Evolutionary conservation across 75 land plant genomes (phyloP).

Genomic region (Isoetes taiwanensis): DNA sequence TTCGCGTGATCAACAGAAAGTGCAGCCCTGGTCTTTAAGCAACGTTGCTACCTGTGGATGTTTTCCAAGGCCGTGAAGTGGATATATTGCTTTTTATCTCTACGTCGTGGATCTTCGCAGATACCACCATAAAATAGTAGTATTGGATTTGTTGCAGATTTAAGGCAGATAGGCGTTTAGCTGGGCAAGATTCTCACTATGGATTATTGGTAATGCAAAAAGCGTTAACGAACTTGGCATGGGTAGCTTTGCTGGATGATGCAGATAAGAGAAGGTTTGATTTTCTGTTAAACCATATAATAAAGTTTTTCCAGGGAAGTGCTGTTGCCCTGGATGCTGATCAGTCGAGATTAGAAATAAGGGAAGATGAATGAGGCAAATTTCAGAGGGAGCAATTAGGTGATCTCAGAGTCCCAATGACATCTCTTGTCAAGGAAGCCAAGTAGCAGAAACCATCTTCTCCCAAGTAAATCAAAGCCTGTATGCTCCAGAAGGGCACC

Average conservation of each 20-base stretch:
- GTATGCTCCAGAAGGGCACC: too few species aligned
- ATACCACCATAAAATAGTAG: conserved; percentile 4
- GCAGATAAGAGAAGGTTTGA: conserved; percentile 52
- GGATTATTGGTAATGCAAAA: conserved; percentile 82
- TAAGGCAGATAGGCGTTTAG: conserved; percentile 93
- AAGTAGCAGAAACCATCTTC: too few species aligned
- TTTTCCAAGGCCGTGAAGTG: conserved; percentile 93
- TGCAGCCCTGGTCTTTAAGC: conserved; percentile 37
- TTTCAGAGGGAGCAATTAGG: background rate
- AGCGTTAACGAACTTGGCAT: conserved; percentile 41
- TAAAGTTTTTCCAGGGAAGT: conserved; percentile 15
- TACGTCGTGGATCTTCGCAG: conserved; percentile 53
- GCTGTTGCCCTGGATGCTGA: background rate
- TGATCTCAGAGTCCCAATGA: background rate
- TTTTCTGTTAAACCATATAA: conserved; percentile 35
- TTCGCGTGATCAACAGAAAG: conserved; percentile 35
- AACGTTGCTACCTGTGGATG: conserved; percentile 91
- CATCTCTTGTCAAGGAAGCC: too few species aligned
- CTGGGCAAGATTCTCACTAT: conserved; percentile 76
- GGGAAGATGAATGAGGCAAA: background rate
- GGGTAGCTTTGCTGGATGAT: conserved; percentile 72
- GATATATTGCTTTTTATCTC: conserved; percentile 80
- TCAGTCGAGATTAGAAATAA: background rate
- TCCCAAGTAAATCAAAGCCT: too few species aligned
- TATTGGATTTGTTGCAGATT: conserved; percentile 97